Evolutionary conservation across 495 filamentous ascomycete genomes (phyloP).

Genomic region (Aspergillus egyptiacus): DNA sequence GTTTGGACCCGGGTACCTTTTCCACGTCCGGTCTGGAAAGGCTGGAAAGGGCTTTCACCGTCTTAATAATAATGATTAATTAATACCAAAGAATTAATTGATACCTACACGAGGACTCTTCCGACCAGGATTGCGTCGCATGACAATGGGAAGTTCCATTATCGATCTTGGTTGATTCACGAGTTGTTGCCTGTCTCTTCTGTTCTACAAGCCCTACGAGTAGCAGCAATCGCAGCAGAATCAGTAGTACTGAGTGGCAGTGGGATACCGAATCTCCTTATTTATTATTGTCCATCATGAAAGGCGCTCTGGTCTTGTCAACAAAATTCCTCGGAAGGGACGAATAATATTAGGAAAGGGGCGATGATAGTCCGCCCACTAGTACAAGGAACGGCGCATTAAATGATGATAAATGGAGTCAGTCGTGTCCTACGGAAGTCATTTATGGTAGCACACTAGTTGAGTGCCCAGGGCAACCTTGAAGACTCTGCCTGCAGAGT

Average conservation of each 20-base stretch:
- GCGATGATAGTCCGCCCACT: slow-evolving; percentile 20
- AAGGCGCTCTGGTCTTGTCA: background rate
- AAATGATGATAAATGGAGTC: slow-evolving; percentile 12
- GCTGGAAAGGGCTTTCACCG: background rate
- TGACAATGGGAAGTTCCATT: too few relatives aligned
- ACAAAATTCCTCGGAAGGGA: slow-evolving; percentile 9
- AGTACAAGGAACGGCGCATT: slow-evolving; percentile 10
- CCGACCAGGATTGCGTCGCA: too few relatives aligned
- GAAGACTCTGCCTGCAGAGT: too few relatives aligned
- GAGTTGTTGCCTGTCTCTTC: too few relatives aligned
- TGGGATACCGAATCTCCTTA: slow-evolving; percentile 6
- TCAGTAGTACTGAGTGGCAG: background rate
- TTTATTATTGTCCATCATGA: background rate
- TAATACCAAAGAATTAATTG: background rate
- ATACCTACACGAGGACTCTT: background rate
- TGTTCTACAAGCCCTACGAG: too few relatives aligned
- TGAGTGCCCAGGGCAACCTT: slow-evolving; percentile 1
- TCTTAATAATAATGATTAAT: slow-evolving; percentile 13
- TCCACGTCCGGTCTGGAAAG: slow-evolving; percentile 11
- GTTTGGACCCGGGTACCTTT: slow-evolving; percentile 9
- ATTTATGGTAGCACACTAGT: slow-evolving; percentile 6
- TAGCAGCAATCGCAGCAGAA: too few relatives aligned
- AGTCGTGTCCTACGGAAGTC: slow-evolving; percentile 4
- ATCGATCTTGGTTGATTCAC: too few relatives aligned
- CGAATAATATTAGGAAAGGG: slow-evolving; percentile 24